A percentile compares a stretch with the other conserved stretches of the same genome.
Conservation (phyloP, 495 filamentous ascomycete genomes). For the Xylaria telfairii region DNA sequence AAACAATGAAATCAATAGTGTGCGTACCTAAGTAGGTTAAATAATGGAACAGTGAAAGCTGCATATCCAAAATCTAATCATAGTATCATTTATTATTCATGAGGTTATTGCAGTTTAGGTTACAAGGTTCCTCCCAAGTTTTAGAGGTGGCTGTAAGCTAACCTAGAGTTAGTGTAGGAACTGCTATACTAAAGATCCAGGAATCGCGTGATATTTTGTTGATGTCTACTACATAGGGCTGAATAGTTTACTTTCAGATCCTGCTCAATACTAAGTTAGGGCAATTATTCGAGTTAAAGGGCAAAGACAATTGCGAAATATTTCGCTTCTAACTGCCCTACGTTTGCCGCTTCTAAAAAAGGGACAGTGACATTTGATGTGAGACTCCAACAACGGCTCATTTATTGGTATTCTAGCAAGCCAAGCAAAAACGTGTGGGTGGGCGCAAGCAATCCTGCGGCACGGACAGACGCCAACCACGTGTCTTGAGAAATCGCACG, state of each 20-base stretch:
- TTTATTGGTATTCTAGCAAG: slow-evolving; percentile 9
- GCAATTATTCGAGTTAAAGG: not conserved
- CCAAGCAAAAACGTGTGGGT: slow-evolving; percentile 1
- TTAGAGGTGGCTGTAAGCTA: not conserved
- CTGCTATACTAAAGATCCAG: not conserved
- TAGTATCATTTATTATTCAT: not conserved
- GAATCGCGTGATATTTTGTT: not conserved
- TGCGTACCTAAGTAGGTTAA: not conserved
- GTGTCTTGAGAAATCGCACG: slow-evolving; percentile 6
- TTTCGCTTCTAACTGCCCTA: not conserved
- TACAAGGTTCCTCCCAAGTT: not conserved
- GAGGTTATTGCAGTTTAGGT: not conserved
- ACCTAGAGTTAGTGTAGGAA: not conserved
- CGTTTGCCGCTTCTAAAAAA: slow-evolving; percentile 17
- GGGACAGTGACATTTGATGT: slow-evolving; percentile 12
- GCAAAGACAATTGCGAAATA: not conserved
- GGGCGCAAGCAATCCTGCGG: slow-evolving; percentile 16
- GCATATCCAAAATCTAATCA: not conserved
- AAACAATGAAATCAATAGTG: not conserved
- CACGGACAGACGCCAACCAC: slow-evolving; percentile 24
- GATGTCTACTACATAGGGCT: slow-evolving; percentile 6
- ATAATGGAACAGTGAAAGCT: not conserved
- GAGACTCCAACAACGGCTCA: slow-evolving; percentile 2
- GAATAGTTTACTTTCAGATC: not conserved
- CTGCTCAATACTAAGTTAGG: not conserved